Evolutionary conservation across 2,329 filamentous ascomycete species (phyloP), one percentile per base, ranked within the genome.

Genomic region (Parastagonospora avenae): DNA sequence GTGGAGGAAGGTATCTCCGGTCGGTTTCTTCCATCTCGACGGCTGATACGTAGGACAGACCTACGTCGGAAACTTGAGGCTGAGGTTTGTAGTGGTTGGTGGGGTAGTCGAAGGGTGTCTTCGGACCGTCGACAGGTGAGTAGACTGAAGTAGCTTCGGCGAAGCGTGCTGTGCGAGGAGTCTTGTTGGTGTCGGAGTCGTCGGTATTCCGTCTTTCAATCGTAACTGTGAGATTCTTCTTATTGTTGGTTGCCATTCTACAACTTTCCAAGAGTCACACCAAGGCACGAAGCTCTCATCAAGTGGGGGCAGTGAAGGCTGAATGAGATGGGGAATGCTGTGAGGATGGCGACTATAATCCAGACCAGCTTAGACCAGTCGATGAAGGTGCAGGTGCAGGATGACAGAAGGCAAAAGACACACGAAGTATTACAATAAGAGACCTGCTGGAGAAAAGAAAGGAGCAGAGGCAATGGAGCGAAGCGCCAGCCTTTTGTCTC

Each of bases 21-120:
- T 74, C 71, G 62, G 78, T 78, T 59, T 81, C 77, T 56, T 80
- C 77, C 67, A 86, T 81, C 53, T 83, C 80, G 63, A 84, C 77
- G 74, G 63, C 76, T 74, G 49, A 79, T 70, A 97, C 89, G 77
- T 96, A 97, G 72, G 92, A 92, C 74, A 97, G 97, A 60, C 92
- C 92, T 59, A 96, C 85, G 77, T 96, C 92, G 52, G 87, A 90
- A 29, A 92, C 89, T 70, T 91, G 88, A 46, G 86, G 78, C 71
- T 89, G 83, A 46, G 83, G 79, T 61, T 80, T 76, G 71, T 84
- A 77, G 69, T 81, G 76, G 63, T 79, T 79, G 37, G 81, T 80
- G 36, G 84, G 81, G 41, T 82, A 80, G 55, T 86, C 82, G 64
- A 60, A 67, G 15, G 68, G 69, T 27, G 66, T 63, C 54, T 78